Base-by-base conservation (phyloP, 2,329 filamentous ascomycete species). In the Atkinsonella texensis region DNA sequence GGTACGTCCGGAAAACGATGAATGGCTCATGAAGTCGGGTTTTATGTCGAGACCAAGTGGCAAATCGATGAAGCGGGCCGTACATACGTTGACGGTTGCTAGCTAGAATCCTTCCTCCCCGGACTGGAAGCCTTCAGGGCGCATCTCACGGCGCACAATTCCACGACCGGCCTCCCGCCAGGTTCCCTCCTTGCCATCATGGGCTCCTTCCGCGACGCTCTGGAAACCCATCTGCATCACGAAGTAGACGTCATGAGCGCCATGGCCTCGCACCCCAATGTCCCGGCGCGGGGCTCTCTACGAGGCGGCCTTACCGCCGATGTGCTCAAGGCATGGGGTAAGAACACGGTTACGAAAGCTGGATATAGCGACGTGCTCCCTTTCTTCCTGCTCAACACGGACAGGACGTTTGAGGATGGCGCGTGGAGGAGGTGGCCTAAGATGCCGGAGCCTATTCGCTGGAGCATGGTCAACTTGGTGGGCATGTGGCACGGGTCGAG, bases 321-420 rank as follows among this genome's bases (percentile, higher is more conserved):
- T 7, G 71, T 74, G 1, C 82, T 83, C 68, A 79, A 79, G 68
- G 63, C 69, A 2, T 83, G 79, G 79, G 79, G 79, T 53, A 81
- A 82, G 70, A 75, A 70, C 62, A 82, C 79, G 2, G 75, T 83
- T n/a, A 76, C 70, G 46, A 81, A 81, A 65, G 79, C 77, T 0
- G 77, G 78, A 31, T 70, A 74, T 39, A 68, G 73, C 17, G 79
- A 83, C 53, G 80, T 80, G 0, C 74, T 84, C 15, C 80, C 80
- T 1, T 83, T 85, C 58, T 83, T 84, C 67, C 61, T 84, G 52
- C 63, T 83, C 56, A 84, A 84, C 60, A 65, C 83, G 20, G 82
- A 85, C 62, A 65, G 70, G 42, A 80, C 74, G 3, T 72, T 68
- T 13, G 82, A 85, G 64, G 75, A 75, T 6, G 79, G 79, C 23